Evolutionary conservation across 306 rosid genomes (phyloP).

Genomic region (Corylus avellana): DNA sequence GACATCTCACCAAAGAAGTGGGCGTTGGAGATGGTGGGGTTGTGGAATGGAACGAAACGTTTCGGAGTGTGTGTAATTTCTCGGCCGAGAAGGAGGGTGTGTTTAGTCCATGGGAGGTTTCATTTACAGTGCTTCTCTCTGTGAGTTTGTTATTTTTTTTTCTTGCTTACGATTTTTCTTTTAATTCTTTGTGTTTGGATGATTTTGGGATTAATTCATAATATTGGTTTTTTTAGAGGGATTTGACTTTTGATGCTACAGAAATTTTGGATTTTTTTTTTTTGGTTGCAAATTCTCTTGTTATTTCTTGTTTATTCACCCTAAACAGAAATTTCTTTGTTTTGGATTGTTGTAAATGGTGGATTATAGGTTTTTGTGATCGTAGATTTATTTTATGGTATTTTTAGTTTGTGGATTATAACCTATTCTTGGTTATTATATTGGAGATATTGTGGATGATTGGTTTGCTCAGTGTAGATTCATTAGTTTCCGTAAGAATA

Average conservation of each 20-base stretch:
- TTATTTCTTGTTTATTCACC: not conserved
- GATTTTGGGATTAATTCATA: not conserved
- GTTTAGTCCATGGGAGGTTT: constrained; percentile 97
- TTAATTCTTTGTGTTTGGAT: not conserved
- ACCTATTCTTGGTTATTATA: not conserved
- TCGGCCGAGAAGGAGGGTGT: constrained; percentile 71
- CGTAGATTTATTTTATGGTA: not conserved
- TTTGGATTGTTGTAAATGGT: not conserved
- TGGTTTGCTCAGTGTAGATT: not conserved
- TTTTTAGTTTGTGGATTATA: not conserved
- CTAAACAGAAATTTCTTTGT: too few species aligned
- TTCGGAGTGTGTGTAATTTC: constrained; percentile 54
- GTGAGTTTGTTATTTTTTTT: constrained; percentile 39
- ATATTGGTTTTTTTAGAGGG: not conserved
- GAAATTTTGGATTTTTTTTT: not conserved
- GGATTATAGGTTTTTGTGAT: not conserved
- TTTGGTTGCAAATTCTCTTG: not conserved
- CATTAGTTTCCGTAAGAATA: not conserved
- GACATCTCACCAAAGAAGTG: constrained; percentile 63
- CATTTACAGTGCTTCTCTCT: constrained; percentile 74
- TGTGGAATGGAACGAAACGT: constrained; percentile 71
- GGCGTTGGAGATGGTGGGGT: constrained; percentile 34
- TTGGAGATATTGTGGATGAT: not conserved
- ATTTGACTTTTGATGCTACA: not conserved
- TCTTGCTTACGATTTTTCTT: not conserved